These are phyloP conservation scores for Hemisphaericaspora xylanilytica DNA, from an alignment of 1,139 yeast species.

Conservation along the genomic window DNA sequence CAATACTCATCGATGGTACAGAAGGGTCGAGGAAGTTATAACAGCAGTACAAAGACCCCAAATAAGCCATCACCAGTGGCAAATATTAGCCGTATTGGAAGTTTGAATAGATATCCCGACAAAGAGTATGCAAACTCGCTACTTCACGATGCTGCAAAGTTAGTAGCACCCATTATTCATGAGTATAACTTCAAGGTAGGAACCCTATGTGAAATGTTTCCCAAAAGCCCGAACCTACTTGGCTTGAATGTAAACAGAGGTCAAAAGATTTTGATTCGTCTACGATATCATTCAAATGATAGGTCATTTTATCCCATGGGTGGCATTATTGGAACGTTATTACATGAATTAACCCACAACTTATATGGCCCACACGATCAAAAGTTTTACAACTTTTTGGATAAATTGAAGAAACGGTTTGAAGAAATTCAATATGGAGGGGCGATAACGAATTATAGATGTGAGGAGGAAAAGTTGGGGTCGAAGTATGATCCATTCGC, in stretches of 20 bases:
- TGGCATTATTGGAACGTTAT: slow-evolving; percentile 73
- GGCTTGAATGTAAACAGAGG: slow-evolving; percentile 92
- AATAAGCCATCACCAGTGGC: slow-evolving; percentile 44
- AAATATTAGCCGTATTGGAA: slow-evolving; percentile 51
- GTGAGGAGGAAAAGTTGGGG: slow-evolving; percentile 60
- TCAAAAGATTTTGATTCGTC: slow-evolving; percentile 65
- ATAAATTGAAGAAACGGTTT: slow-evolving; percentile 57
- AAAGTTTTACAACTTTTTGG: slow-evolving; percentile 63
- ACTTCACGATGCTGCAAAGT: slow-evolving; percentile 58
- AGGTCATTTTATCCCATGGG: slow-evolving; percentile 62
- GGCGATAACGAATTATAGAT: slow-evolving; percentile 25
- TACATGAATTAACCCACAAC: slow-evolving; percentile 89
- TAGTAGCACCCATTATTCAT: slow-evolving; percentile 74
- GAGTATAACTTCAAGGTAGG: slow-evolving; percentile 65
- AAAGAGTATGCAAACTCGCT: slow-evolving; percentile 57
- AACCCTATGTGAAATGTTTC: slow-evolving; percentile 77
- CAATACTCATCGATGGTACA: slow-evolving; percentile 13
- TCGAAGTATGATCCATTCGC: slow-evolving; percentile 16
- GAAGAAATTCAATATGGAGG: slow-evolving; percentile 46
- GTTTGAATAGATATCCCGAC: slow-evolving; percentile 52
- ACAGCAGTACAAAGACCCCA: slow-evolving; percentile 9
- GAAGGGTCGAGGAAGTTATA: slow-evolving; percentile 13
- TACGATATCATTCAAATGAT: slow-evolving; percentile 60
- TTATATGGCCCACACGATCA: slow-evolving; percentile 76
- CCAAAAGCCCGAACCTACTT: slow-evolving; percentile 61